Percentiles rank a stretch among this genome's conserved stretches.
Evolutionary conservation across 1,284 basidiomycete genomes (phyloP).

Genomic region (Ganoderma lucidum): DNA sequence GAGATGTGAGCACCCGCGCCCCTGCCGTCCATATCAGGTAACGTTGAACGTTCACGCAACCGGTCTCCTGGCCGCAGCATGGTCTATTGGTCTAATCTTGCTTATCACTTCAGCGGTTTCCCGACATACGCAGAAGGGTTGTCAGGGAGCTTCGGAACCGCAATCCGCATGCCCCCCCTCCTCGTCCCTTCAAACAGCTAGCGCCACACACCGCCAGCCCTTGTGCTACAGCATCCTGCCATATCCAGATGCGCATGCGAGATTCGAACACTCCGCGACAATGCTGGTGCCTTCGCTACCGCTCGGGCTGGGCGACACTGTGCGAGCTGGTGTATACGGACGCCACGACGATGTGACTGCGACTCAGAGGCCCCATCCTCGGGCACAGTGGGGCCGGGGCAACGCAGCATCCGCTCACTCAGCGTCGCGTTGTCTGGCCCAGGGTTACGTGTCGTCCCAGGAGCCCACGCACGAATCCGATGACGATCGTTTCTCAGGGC

Average conservation of each 20-base stretch:
- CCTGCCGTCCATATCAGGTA: background rate
- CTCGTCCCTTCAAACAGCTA: background rate
- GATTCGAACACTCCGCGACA: constrained; percentile 3
- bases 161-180: background rate
- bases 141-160: background rate
- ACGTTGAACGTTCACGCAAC: background rate
- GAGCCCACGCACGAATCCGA: background rate
- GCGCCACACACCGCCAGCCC: background rate
- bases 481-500: background rate
- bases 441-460: background rate
- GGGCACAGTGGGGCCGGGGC: background rate
- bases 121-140: background rate
- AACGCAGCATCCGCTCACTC: background rate
- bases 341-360: background rate
- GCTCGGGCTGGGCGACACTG: background rate
- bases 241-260: background rate
- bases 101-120: background rate
- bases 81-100: background rate
- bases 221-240: background rate
- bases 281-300: background rate
- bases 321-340: background rate
- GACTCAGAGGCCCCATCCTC: background rate
- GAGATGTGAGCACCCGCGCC: background rate
- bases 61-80: background rate
- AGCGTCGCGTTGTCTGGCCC: background rate